Evolutionary conservation across 2,329 filamentous ascomycete genomes (phyloP).

Genomic region (Fusarium citri): DNA sequence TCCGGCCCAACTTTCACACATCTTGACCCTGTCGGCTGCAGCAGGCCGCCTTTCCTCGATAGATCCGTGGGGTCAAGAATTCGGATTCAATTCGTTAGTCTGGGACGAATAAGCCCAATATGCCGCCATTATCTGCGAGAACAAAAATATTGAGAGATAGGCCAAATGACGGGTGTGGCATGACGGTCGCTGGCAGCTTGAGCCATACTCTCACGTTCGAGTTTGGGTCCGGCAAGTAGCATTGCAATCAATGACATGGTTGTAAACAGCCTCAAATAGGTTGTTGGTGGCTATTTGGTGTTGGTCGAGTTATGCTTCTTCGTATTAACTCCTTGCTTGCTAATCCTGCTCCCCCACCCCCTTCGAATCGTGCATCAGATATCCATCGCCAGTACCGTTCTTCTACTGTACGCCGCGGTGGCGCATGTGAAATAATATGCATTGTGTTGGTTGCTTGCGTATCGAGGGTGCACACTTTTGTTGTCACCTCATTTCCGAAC

Average conservation of each 20-base stretch:
- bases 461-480: constrained; percentile 17
- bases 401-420: constrained; percentile 9
- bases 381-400: constrained; percentile 1
- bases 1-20: constrained; percentile 10
- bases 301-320: constrained; percentile 21
- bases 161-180: neutral
- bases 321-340: constrained; percentile 19
- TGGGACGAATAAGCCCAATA: constrained; percentile 7
- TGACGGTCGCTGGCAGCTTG: constrained; percentile 6
- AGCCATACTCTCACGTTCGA: neutral
- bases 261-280: constrained; percentile 5
- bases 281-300: constrained; percentile 22
- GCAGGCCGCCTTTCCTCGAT: constrained; percentile 9
- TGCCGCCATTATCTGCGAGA: constrained; percentile 4
- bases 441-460: constrained; percentile 24
- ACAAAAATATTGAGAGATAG: neutral
- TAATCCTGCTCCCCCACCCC: constrained; percentile 6
- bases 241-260: neutral
- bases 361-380: constrained; percentile 11
- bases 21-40: constrained; percentile 10
- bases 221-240: neutral
- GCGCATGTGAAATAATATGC: constrained; percentile 24
- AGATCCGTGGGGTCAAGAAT: neutral
- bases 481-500: constrained; percentile 3
- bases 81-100: neutral